phyloP scores from a whole-genome alignment of 2,329 filamentous ascomycete species.

The Grosmannia clavigera region DNA sequence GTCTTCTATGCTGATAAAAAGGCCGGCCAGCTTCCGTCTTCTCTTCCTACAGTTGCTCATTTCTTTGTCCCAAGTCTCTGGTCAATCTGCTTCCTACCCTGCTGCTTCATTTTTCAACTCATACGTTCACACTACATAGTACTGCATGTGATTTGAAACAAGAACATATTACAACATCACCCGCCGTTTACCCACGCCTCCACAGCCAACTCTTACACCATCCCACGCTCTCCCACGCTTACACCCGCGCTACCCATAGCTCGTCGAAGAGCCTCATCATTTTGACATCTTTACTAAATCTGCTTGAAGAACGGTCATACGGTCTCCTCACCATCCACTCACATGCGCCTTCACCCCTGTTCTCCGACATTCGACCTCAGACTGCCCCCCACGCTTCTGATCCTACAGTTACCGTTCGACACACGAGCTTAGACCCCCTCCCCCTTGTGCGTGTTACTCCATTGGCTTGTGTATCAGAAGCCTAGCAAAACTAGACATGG shows the following conservation, averaged over 20 bases:
- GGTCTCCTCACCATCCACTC: neutral
- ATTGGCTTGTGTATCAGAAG: neutral
- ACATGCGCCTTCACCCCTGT: neutral
- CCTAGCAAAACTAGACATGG: conserved; percentile 24
- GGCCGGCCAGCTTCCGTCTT: neutral
- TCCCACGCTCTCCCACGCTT: conserved; percentile 10
- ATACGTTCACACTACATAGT: neutral
- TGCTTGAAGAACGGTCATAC: neutral
- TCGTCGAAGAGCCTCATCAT: conserved; percentile 8
- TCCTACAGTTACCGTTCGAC: too few relatives aligned
- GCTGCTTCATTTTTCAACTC: neutral
- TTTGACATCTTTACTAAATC: conserved; percentile 1
- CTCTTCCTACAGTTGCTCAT: neutral
- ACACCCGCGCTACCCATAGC: conserved; percentile 9
- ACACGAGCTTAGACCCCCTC: neutral
- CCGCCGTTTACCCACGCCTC: conserved; percentile 6
- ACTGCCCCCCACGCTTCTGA: neutral
- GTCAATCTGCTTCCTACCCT: neutral
- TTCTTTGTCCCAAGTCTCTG: neutral
- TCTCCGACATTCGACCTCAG: neutral
- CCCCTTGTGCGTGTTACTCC: neutral
- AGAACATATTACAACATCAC: neutral
- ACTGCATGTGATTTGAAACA: neutral
- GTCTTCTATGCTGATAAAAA: neutral
- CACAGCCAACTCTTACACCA: conserved; percentile 4